phyloP scores from a whole-genome alignment of 1,139 yeast species.

The Pneumocystis canis region DNA sequence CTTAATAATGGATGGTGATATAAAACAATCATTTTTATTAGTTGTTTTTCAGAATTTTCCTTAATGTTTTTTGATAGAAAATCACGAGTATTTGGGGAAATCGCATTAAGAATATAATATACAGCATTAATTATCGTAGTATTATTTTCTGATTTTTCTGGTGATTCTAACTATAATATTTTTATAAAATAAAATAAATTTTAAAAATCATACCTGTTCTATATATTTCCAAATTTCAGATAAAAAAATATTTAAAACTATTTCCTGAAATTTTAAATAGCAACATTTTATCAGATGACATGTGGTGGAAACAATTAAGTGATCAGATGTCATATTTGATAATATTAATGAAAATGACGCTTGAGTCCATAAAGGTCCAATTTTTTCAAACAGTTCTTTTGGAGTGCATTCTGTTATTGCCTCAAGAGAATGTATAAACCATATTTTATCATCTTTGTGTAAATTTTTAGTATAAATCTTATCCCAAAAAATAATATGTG shows the following conservation, averaged over 20 bases:
- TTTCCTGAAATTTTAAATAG: background rate
- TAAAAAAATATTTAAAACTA: constrained; percentile 1
- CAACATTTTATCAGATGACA: background rate
- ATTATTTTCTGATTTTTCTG: background rate
- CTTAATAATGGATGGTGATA: constrained; percentile 34
- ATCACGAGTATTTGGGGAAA: background rate
- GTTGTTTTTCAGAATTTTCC: constrained; percentile 28
- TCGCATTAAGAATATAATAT: constrained; percentile 16
- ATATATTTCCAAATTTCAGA: constrained; percentile 12
- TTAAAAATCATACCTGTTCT: constrained; percentile 11
- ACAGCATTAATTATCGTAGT: constrained; percentile 29
- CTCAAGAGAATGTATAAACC: constrained; percentile 6
- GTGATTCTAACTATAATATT: constrained; percentile 31
- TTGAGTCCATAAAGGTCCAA: constrained; percentile 2
- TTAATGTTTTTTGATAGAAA: constrained; percentile 19
- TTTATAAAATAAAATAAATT: constrained; percentile 16
- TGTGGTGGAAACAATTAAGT: background rate
- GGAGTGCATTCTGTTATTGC: background rate
- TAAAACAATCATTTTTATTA: constrained; percentile 36
- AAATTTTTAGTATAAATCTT: background rate
- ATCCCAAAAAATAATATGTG: background rate
- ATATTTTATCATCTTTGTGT: constrained; percentile 3
- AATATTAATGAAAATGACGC: background rate
- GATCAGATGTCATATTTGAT: background rate
- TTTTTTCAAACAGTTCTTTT: background rate